These are phyloP conservation scores for Conidiobolus incongruus DNA, from an alignment of 371 early-diverging fungal genomes.

Conservation along the genomic window DNA sequence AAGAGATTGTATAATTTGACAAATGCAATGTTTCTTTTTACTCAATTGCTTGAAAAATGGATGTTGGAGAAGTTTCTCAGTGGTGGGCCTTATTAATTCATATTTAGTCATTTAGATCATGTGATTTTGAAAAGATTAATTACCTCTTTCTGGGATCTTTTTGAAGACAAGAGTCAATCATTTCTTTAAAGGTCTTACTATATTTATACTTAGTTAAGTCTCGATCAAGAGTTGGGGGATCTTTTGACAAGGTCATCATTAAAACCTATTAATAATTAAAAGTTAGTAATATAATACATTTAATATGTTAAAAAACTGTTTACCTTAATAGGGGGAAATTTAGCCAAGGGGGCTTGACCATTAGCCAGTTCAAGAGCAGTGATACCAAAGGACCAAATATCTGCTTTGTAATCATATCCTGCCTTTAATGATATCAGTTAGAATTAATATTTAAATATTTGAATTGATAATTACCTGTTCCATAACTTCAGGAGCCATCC, in stretches of 20 bases:
- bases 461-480: constrained; percentile 8
- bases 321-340: constrained; percentile 73
- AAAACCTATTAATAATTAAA: constrained; percentile 25
- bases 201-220: constrained; percentile 49
- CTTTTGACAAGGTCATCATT: constrained; percentile 71
- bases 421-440: constrained; percentile 45
- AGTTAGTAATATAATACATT: background rate
- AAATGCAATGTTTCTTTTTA: constrained; percentile 37
- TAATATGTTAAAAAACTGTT: background rate
- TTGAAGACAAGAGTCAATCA: constrained; percentile 60
- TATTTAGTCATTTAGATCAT: background rate
- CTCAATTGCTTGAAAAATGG: constrained; percentile 66
- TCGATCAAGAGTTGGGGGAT: constrained; percentile 68
- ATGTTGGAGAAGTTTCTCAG: constrained; percentile 53
- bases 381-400: constrained; percentile 87
- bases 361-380: constrained; percentile 72
- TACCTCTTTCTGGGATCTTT: constrained; percentile 65
- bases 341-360: constrained; percentile 85
- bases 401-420: constrained; percentile 73
- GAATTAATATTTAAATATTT: constrained; percentile 1
- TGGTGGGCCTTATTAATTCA: constrained; percentile 29
- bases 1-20: constrained; percentile 28
- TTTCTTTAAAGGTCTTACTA: constrained; percentile 54
- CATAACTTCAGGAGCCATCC: too few relatives aligned
- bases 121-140: background rate